Conservation (phyloP, 139 green algal species). For the Pycnococcus provasolii region DNA sequence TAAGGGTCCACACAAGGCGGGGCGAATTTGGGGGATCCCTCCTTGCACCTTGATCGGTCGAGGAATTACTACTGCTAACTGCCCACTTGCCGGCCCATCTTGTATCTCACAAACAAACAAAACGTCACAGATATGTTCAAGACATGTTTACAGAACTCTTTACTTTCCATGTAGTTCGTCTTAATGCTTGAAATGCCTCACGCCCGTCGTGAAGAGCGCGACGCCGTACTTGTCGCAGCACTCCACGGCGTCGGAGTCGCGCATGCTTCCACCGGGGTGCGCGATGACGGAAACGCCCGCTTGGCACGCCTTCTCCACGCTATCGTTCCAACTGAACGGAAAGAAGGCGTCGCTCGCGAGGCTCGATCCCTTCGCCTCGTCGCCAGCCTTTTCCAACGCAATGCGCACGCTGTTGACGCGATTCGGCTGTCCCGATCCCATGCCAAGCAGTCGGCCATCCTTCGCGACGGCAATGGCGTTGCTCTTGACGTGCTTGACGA, state of each 20-base stretch:
- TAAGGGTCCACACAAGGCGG: no score
- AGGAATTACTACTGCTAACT: no score
- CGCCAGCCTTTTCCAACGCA: conserved; percentile 85
- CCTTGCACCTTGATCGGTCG: no score
- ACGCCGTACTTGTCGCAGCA: conserved; percentile 98
- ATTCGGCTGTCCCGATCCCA: conserved; percentile 98
- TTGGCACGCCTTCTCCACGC: conserved; percentile 89
- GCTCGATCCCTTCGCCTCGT: conserved; percentile 69
- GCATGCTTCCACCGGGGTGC: conserved; percentile 85
- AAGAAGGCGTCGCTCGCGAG: conserved; percentile 97
- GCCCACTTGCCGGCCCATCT: no score
- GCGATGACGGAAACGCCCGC: conserved; percentile 87
- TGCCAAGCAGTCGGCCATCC: conserved; percentile 76
- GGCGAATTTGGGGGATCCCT: no score
- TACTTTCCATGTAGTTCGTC: background rate
- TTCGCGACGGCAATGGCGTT: conserved; percentile 98
- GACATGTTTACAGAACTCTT: background rate
- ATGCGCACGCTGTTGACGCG: conserved; percentile 87
- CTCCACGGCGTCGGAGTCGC: conserved; percentile 87
- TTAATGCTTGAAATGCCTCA: conserved; percentile 94
- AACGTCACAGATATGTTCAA: no score
- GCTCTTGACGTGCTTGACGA: conserved; percentile 98
- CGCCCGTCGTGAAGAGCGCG: conserved; percentile 77
- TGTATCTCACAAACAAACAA: no score
- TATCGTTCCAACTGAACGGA: conserved; percentile 92